phyloP scores from a whole-genome alignment of 441 rosid genomes.

The Populus hybrid region DNA sequence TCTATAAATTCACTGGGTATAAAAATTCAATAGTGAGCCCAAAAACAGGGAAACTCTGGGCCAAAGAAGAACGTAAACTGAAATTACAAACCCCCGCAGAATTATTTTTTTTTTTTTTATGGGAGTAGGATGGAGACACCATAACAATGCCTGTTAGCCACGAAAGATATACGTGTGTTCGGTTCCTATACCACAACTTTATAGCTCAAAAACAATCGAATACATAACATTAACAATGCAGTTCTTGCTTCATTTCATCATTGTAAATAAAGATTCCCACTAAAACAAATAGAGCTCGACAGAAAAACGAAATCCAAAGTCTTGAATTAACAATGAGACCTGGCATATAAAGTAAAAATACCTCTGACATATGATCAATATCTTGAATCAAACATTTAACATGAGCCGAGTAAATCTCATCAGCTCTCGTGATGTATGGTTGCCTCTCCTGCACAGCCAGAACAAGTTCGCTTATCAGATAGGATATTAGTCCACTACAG shows the following conservation, averaged over 20 bases:
- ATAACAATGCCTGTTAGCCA: neutral
- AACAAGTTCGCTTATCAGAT: neutral
- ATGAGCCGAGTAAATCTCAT: slow-evolving; percentile 36
- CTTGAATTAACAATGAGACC: neutral
- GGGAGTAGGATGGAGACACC: neutral
- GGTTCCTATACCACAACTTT: neutral
- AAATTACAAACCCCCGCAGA: neutral
- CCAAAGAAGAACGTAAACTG: neutral
- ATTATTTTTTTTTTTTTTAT: no score
- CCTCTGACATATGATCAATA: slow-evolving; percentile 33
- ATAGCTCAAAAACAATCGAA: neutral
- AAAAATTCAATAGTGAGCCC: neutral
- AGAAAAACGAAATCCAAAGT: neutral
- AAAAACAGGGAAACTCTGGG: neutral
- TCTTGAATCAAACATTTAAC: slow-evolving; percentile 35
- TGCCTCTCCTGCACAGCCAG: slow-evolving; percentile 41
- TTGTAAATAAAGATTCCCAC: neutral
- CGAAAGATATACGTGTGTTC: neutral
- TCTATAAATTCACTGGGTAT: neutral
- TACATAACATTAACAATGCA: neutral
- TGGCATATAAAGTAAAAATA: slow-evolving; percentile 13
- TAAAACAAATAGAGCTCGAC: neutral
- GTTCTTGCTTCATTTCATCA: neutral
- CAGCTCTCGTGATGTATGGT: slow-evolving; percentile 40
- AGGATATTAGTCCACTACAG: neutral